These are phyloP conservation scores for Artemisia tridentata DNA, from an alignment of 129 eudicot genomes.

Conservation along the genomic window DNA sequence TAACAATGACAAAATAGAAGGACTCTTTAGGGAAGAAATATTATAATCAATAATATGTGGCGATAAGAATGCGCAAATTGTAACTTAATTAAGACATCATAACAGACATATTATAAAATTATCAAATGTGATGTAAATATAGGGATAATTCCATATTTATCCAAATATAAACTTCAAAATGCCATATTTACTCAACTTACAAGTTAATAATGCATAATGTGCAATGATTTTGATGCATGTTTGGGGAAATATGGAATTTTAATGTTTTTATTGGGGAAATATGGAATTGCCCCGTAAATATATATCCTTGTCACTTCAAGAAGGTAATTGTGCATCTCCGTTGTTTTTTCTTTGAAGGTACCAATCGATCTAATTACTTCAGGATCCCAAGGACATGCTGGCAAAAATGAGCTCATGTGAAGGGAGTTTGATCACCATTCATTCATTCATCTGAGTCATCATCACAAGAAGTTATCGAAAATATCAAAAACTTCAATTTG, in stretches of 20 bases:
- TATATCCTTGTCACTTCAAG: neutral
- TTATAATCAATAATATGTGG: neutral
- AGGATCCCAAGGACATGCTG: neutral
- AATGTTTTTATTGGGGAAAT: too few relatives aligned
- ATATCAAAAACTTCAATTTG: too few relatives aligned
- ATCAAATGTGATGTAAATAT: neutral
- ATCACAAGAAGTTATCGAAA: too few relatives aligned
- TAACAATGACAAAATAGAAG: neutral
- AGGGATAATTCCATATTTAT: too few relatives aligned
- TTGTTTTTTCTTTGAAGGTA: constrained; percentile 3
- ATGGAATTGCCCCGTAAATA: too few relatives aligned
- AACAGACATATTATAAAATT: neutral
- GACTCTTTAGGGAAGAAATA: neutral
- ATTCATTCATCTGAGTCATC: neutral
- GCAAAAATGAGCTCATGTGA: neutral
- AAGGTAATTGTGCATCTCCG: neutral
- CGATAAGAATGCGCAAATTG: neutral
- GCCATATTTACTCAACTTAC: too few relatives aligned
- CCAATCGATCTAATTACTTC: neutral
- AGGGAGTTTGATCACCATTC: neutral
- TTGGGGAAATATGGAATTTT: too few relatives aligned
- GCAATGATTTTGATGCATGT: too few relatives aligned
- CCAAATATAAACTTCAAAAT: too few relatives aligned
- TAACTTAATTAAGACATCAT: neutral
- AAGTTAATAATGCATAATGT: too few relatives aligned